Base-by-base conservation (phyloP, 2,329 filamentous ascomycete species). In the Chrysoporthe deuterocubensis region DNA sequence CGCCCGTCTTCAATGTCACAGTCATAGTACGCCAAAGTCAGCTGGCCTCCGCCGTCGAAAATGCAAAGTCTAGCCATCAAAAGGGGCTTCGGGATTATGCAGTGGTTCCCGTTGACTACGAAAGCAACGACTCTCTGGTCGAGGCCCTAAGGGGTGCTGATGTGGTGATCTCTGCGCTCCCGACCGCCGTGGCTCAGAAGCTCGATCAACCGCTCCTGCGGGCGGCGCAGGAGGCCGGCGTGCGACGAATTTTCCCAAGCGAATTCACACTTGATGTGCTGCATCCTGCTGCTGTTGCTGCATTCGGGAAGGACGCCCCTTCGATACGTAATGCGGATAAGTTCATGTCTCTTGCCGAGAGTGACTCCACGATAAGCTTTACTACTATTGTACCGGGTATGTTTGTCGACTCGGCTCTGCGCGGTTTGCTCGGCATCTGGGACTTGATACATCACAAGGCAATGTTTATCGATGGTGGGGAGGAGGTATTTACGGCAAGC, bases 221-320 rank as follows among this genome's bases (percentile, higher is more conserved):
- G 16, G 59, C 59, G 26, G 59, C 59, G 14, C 42, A 62, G 11
- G 59, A 62, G 9, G 59, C 59, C 26, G 43, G 59, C 32, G 59
- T 62, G 4, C 59, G 59, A 14, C 26, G 59, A 6, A 48, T 62
- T 3, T 62, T 62, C 44, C 59, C 59, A 14, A 62, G 59, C 59
- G 59, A 62, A n/a, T 62, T n/a, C 16, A 62, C 59, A 37, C 59
- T 62, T 5, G 59, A 62, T 21, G 21, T 62, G 4, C 7, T 62
- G 32, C 59, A 50, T 21, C 59, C 59, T 40, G 1, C 2, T 21
- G 44, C 59, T 5, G 59, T 62, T 1, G 59, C 44, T 9, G 59
- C 32, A 0, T 50, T 62, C 40, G 59, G 59, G 5, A 26, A 48
- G 26, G 59, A 62, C 13, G 32, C 26, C 2, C 43, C 59, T 14